Percentiles rank a stretch among this genome's conserved stretches.
Evolutionary conservation across 495 filamentous ascomycete species (phyloP).

Genomic region (Tuber umbilicatum): DNA sequence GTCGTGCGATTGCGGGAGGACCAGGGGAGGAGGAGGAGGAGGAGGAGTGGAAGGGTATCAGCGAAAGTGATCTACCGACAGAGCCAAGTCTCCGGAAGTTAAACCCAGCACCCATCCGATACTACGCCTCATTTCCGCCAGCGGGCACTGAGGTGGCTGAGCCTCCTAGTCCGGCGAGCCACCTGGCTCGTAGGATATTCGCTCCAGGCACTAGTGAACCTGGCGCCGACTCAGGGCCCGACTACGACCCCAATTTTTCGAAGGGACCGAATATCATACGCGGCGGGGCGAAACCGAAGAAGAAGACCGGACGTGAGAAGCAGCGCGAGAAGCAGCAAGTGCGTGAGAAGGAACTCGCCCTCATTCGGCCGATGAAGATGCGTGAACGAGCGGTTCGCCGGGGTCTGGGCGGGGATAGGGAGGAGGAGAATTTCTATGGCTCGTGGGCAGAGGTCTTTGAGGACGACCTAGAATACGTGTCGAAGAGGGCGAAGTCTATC

Average conservation of each 20-base stretch:
- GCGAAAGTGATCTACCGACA: conserved; percentile 22
- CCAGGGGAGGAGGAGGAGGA: conserved; percentile 44
- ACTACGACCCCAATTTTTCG: neutral
- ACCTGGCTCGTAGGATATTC: neutral
- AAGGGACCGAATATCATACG: neutral
- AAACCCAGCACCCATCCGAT: neutral
- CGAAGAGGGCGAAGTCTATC: neutral
- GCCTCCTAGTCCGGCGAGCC: neutral
- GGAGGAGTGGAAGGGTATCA: conserved; percentile 47
- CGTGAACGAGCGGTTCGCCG: neutral
- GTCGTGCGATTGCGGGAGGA: conserved; percentile 44
- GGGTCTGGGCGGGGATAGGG: neutral
- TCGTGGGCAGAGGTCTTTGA: neutral
- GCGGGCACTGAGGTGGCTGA: neutral
- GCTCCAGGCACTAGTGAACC: neutral
- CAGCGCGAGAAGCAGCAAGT: neutral
- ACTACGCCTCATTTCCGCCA: neutral
- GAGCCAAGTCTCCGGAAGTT: neutral
- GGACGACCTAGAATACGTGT: neutral
- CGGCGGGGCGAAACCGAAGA: neutral
- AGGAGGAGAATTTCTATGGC: neutral
- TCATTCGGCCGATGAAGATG: neutral
- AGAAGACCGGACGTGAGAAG: neutral
- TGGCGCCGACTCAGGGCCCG: neutral
- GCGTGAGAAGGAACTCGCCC: neutral